Conservation (phyloP, 176 grass and related monocot genomes). For the Zoysia japonica region DNA sequence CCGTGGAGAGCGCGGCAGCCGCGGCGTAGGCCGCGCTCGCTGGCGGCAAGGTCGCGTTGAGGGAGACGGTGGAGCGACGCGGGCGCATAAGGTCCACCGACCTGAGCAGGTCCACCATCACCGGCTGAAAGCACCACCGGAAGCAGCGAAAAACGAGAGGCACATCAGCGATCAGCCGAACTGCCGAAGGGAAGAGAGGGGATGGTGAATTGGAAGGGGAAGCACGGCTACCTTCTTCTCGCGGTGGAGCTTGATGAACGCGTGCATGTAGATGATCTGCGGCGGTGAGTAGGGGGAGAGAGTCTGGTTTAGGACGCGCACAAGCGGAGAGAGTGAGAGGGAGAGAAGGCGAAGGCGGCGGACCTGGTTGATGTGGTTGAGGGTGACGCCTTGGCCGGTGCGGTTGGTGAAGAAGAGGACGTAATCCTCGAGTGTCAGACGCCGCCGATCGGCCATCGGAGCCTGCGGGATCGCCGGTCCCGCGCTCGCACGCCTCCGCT, state of each 20-base stretch:
- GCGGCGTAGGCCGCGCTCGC: background rate
- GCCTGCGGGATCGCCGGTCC: slow-evolving; percentile 25
- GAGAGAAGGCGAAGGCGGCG: background rate
- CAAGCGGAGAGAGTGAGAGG: background rate
- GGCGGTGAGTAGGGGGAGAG: background rate
- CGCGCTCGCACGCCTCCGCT: background rate
- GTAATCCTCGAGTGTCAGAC: slow-evolving; percentile 72
- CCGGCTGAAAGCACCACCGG: slow-evolving; percentile 14
- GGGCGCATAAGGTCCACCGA: slow-evolving; percentile 57
- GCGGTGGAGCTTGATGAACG: slow-evolving; percentile 45
- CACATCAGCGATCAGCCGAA: background rate
- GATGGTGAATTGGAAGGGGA: background rate
- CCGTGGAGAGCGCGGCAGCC: slow-evolving; percentile 41
- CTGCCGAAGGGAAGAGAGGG: background rate
- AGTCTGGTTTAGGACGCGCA: background rate
- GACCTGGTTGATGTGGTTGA: slow-evolving; percentile 58
- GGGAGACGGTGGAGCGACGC: slow-evolving; percentile 48
- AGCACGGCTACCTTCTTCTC: slow-evolving; percentile 32
- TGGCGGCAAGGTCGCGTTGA: slow-evolving; percentile 33
- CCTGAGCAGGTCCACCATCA: slow-evolving; percentile 52
- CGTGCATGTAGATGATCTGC: slow-evolving; percentile 76
- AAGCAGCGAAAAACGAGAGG: background rate
- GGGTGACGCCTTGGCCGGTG: slow-evolving; percentile 37
- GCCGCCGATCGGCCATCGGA: slow-evolving; percentile 18
- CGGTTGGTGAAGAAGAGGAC: slow-evolving; percentile 58